A percentile compares a stretch with the other conserved stretches of the same genome.
Conservation (phyloP, 768 basidiomycete species). For the Peribolospora kevripleyi region DNA sequence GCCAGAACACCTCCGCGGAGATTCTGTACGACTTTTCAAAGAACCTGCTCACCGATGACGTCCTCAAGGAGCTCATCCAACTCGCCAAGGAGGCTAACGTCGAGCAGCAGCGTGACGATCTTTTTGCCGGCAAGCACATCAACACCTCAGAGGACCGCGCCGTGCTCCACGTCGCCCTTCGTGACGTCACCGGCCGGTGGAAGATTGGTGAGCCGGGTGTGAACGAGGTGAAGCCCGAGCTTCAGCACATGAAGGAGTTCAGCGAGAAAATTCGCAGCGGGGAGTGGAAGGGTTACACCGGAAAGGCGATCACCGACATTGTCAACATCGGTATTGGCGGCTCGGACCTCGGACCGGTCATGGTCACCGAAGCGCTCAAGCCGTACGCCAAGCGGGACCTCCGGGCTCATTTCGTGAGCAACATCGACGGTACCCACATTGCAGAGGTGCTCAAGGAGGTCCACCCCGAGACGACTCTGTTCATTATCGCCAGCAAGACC, state of each 20-base stretch:
- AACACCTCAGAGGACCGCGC: slow-evolving; percentile 96
- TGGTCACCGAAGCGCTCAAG: slow-evolving; percentile 97
- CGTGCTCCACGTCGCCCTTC: slow-evolving; percentile 80
- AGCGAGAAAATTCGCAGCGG: slow-evolving; percentile 61
- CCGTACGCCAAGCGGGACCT: slow-evolving; percentile 73
- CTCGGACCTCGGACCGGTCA: slow-evolving; percentile 90
- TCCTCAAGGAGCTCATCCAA: slow-evolving; percentile 48
- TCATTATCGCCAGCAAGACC: slow-evolving; percentile 97
- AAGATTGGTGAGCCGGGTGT: slow-evolving; percentile 57
- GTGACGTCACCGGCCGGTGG: slow-evolving; percentile 41
- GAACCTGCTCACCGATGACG: slow-evolving; percentile 70
- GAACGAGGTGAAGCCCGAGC: slow-evolving; percentile 54
- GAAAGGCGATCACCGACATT: slow-evolving; percentile 75
- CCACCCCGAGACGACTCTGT: slow-evolving; percentile 77
- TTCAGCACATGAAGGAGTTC: slow-evolving; percentile 79
- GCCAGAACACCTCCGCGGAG: slow-evolving; percentile 26
- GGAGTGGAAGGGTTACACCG: slow-evolving; percentile 89
- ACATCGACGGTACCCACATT: slow-evolving; percentile 94
- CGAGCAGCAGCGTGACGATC: slow-evolving; percentile 61
- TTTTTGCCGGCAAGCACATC: slow-evolving; percentile 91
- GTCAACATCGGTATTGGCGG: slow-evolving; percentile 99
- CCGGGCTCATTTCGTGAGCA: slow-evolving; percentile 69
- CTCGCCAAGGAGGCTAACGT: slow-evolving; percentile 69
- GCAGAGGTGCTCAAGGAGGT: slow-evolving; percentile 60
- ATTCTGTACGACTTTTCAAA: slow-evolving; percentile 93